Evolutionary conservation across 257 asterid species (phyloP).

Genomic region (Salvia hispanica): DNA sequence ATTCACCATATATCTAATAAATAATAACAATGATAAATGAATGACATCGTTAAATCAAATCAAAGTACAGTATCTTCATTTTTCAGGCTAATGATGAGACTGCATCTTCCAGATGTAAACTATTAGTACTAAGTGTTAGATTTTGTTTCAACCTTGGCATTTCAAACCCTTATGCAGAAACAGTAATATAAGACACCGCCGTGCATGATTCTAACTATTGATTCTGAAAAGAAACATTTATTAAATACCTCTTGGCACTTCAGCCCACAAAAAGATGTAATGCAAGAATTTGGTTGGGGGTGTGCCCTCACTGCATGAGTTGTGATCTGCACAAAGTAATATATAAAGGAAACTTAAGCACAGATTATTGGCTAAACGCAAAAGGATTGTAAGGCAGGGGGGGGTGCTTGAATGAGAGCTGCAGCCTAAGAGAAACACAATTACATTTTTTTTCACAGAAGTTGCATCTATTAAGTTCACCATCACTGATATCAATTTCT

Average conservation of each 20-base stretch:
- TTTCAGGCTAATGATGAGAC: not conserved
- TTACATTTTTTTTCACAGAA: conserved; percentile 93
- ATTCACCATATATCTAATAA: not conserved
- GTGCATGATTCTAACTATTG: conserved; percentile 19
- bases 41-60: not conserved
- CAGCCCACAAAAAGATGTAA: conserved; percentile 69
- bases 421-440: conserved; percentile 27
- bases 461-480: conserved; percentile 58
- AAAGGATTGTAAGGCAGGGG: not conserved
- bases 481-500: conserved; percentile 36
- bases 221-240: conserved; percentile 20
- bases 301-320: conserved; percentile 56
- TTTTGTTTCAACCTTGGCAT: not conserved
- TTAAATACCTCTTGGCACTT: conserved; percentile 87
- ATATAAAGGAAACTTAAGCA: conserved; percentile 24
- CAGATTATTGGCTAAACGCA: conserved; percentile 7
- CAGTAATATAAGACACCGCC: not conserved
- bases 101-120: conserved; percentile 1
- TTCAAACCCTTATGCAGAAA: conserved; percentile 22
- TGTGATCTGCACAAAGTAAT: conserved; percentile 61
- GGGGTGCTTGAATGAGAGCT: conserved; percentile 4
- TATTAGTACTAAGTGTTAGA: not conserved
- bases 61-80: conserved; percentile 4
- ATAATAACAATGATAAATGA: not conserved
- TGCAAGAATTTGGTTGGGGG: conserved; percentile 46